Evolutionary conservation across 2,329 filamentous ascomycete genomes (phyloP), one percentile per base, ranked within the genome.

Genomic region (Diplodia intermedia): DNA sequence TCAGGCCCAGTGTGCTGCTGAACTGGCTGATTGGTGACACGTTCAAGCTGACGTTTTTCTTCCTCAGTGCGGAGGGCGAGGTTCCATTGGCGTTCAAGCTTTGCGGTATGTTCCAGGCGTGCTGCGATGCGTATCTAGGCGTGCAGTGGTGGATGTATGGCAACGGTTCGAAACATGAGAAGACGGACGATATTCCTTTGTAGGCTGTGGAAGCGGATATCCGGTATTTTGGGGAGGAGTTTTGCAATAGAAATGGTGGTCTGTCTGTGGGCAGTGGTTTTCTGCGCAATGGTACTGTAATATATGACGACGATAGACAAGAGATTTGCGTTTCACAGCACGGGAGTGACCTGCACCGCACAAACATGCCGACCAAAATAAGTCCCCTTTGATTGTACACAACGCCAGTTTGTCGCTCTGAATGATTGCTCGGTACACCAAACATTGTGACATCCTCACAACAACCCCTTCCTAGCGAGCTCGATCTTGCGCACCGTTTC

Each of bases 21-120:
- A 93, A 89, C 77, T 96, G 92, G 92, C 82, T 96, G 65, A 81
- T 90, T 2, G 92, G 92, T 70, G 92, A 96, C 78, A 84, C 86
- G 9, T 93, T 95, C 89, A 96, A 96, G 84, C 91, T 94, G 85
- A 81, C 79, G 68, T 85, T 83, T 71, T 91, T 93, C 74, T 95
- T 94, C 82, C 90, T 94, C 70, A 91, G 89, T 1, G 86, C 90
- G 1, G 86, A 85, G 1, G 87, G 87, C 4, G 83, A 86, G 73
- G 92, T 95, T 38, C 91, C 92, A 0, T 86, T 86, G 85, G 88
- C 90, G 1, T 96, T 95, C 80, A 94, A 94, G 82, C 80, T 92
- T 23, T 94, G 91, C 75, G 92, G 91, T 71, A 84, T 93, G 67
- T 93, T 95, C 79, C 92, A 95, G 82, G 90, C 91, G 23, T 82